Conservation (phyloP, 306 rosid genomes). For the Acacia melanoxylon region DNA sequence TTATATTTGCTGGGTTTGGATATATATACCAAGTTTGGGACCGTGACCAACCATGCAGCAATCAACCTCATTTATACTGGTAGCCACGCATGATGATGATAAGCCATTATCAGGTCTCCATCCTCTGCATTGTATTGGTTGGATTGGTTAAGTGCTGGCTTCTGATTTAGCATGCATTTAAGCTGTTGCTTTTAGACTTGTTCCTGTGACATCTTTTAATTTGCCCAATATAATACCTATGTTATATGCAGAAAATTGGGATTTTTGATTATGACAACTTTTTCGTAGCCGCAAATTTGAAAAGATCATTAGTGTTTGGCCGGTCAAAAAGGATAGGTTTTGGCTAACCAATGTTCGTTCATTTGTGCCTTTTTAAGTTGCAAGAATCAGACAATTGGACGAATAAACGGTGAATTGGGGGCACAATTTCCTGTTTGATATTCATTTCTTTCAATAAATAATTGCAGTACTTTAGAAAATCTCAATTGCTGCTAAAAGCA, state of each 20-base stretch:
- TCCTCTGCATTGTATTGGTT: conserved; percentile 6
- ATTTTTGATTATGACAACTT: conserved; percentile 2
- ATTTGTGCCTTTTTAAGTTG: neutral
- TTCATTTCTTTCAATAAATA: neutral
- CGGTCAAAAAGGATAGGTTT: neutral
- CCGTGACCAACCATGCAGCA: conserved; percentile 11
- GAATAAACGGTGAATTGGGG: conserved; percentile 9
- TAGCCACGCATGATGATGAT: conserved; percentile 10
- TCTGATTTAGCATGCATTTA: conserved; percentile 22
- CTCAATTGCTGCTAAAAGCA: conserved; percentile 3
- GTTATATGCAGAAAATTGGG: neutral
- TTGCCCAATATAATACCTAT: neutral
- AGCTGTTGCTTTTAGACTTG: neutral
- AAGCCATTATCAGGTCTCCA: conserved; percentile 13
- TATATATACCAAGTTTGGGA: neutral
- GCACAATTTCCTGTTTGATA: conserved; percentile 2
- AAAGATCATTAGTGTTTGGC: neutral
- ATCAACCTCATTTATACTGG: neutral
- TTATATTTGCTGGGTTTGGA: conserved; percentile 6
- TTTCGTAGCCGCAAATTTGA: neutral
- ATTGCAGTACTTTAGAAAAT: conserved; percentile 26
- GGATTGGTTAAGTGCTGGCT: neutral
- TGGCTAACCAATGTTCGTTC: neutral
- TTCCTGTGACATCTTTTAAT: neutral
- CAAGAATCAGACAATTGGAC: conserved; percentile 14